phyloP scores from a whole-genome alignment of 306 rosid species.

The Pueraria montana region DNA sequence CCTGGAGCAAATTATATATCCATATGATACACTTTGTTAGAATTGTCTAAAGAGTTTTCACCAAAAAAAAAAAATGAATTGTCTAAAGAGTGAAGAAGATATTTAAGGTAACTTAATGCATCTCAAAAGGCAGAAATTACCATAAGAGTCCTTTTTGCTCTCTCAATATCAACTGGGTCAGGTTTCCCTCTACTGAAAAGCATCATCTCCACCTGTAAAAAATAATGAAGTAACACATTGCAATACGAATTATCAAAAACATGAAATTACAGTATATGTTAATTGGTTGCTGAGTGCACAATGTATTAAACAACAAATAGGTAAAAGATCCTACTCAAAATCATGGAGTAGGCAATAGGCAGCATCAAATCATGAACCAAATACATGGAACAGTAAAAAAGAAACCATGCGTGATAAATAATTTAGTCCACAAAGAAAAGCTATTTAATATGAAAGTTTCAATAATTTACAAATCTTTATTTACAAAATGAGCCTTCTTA shows the following conservation, averaged over 20 bases:
- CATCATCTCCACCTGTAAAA: constrained; percentile 52
- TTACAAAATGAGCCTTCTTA: background rate
- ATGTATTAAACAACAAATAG: background rate
- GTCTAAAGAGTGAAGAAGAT: background rate
- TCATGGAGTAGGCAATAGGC: background rate
- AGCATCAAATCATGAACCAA: constrained; percentile 23
- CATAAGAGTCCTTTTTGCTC: constrained; percentile 44
- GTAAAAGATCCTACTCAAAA: background rate
- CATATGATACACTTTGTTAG: constrained; percentile 33
- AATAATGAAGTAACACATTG: background rate
- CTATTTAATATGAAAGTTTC: constrained; percentile 1
- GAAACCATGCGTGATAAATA: constrained; percentile 26
- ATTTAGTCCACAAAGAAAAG: background rate
- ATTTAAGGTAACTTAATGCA: constrained; percentile 24
- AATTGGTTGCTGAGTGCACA: background rate
- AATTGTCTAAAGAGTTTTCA: background rate
- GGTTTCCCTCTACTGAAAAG: constrained; percentile 45
- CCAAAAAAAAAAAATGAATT: too few relatives aligned
- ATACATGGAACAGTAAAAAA: constrained; percentile 1
- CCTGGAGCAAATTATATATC: constrained; percentile 47
- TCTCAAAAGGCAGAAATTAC: constrained; percentile 44
- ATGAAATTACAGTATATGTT: background rate
- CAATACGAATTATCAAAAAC: too few relatives aligned
- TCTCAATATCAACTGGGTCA: constrained; percentile 48
- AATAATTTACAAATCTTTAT: background rate